phyloP scores from a whole-genome alignment of 345 rosid genomes.

The Citropsis articulata region DNA sequence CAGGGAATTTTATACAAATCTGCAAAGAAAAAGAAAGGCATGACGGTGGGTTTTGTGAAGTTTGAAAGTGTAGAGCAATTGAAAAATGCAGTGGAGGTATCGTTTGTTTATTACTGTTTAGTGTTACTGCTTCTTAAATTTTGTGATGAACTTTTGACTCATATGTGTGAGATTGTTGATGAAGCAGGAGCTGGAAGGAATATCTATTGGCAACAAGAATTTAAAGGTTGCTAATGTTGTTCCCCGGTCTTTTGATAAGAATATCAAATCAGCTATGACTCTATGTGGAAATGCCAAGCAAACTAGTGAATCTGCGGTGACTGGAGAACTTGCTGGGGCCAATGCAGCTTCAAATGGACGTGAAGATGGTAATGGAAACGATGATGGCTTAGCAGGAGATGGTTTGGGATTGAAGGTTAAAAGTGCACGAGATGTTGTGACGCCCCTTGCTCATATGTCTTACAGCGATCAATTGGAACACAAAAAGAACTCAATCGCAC shows the following conservation, averaged over 20 bases:
- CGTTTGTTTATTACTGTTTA: neutral
- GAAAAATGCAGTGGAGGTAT: slow-evolving; percentile 59
- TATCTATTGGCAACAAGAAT: slow-evolving; percentile 52
- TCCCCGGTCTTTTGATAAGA: slow-evolving; percentile 63
- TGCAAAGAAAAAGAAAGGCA: slow-evolving; percentile 81
- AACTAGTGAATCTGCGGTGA: slow-evolving; percentile 20
- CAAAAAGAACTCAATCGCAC: slow-evolving; percentile 55
- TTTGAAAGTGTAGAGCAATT: slow-evolving; percentile 68
- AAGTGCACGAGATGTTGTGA: slow-evolving; percentile 80
- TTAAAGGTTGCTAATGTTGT: slow-evolving; percentile 74
- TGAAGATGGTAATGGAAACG: slow-evolving; percentile 32
- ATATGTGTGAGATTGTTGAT: slow-evolving; percentile 20
- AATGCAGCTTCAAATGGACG: slow-evolving; percentile 14
- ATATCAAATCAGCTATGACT: slow-evolving; percentile 41
- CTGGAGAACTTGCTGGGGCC: slow-evolving; percentile 26
- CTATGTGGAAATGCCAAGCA: slow-evolving; percentile 7
- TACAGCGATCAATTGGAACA: slow-evolving; percentile 72
- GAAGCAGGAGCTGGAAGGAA: slow-evolving; percentile 67
- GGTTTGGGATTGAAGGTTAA: slow-evolving; percentile 34
- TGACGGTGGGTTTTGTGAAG: slow-evolving; percentile 77
- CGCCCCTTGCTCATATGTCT: slow-evolving; percentile 74
- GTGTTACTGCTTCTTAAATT: neutral
- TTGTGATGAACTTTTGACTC: slow-evolving; percentile 9
- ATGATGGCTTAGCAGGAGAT: slow-evolving; percentile 24
- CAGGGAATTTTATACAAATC: slow-evolving; percentile 60